Evolutionary conservation across 2,329 filamentous ascomycete genomes (phyloP).

Genomic region (Fusarium longipes): DNA sequence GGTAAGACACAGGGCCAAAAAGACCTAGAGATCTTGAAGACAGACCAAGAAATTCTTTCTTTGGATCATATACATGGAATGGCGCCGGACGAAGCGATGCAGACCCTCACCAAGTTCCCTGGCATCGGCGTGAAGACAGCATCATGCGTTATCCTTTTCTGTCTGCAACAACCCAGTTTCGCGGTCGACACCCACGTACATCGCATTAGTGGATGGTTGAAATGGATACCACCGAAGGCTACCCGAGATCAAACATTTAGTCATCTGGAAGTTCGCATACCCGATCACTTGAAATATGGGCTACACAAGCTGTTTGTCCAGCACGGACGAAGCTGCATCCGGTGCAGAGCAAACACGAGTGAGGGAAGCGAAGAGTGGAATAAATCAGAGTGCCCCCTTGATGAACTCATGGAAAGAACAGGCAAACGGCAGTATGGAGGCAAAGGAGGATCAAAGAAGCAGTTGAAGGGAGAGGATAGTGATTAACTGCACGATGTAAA

Average conservation of each 20-base stretch:
- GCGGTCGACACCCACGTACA: conserved; percentile 47
- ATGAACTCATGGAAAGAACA: conserved; percentile 41
- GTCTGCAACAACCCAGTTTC: conserved; percentile 45
- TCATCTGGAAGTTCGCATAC: conserved; percentile 45
- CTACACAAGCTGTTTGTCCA: conserved; percentile 46
- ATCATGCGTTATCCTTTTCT: conserved; percentile 47
- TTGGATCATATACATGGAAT: conserved; percentile 46
- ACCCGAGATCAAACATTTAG: conserved; percentile 45
- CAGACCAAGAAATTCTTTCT: conserved; percentile 43
- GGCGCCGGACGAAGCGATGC: conserved; percentile 46
- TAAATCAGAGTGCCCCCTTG: conserved; percentile 39
- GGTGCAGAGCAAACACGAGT: conserved; percentile 45
- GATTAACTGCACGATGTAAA: conserved; percentile 15
- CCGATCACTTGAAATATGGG: conserved; percentile 44
- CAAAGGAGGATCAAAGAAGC: conserved; percentile 33
- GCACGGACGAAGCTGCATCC: conserved; percentile 43
- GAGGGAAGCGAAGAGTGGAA: conserved; percentile 46
- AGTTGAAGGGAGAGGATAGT: conserved; percentile 32
- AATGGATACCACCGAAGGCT: conserved; percentile 45
- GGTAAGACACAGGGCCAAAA: conserved; percentile 45
- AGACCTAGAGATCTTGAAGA: conserved; percentile 45
- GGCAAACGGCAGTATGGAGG: conserved; percentile 41
- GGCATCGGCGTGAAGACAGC: conserved; percentile 46
- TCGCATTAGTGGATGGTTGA: conserved; percentile 43
- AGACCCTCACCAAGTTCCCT: conserved; percentile 44